These are phyloP conservation scores for Babesia microti DNA, from an alignment of 169 alveolate species.

Conservation along the genomic window DNA sequence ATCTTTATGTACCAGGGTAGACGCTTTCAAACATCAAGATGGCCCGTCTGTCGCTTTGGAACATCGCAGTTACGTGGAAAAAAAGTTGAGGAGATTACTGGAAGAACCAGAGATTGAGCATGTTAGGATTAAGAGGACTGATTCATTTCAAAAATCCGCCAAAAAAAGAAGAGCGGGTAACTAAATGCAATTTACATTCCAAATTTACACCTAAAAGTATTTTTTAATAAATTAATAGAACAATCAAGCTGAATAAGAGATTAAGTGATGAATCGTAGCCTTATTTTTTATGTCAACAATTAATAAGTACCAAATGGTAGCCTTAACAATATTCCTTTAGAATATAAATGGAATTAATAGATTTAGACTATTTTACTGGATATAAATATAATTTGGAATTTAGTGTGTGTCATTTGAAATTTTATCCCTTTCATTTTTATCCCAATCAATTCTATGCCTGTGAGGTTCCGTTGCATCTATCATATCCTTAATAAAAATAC, in stretches of 20 bases:
- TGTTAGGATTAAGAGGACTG: slow-evolving; percentile 1
- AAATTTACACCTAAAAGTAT: background rate
- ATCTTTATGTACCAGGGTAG: slow-evolving; percentile 96
- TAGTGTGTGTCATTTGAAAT: background rate
- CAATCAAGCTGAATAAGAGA: slow-evolving; percentile 1
- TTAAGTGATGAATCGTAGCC: slow-evolving; percentile 1
- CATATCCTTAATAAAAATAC: background rate
- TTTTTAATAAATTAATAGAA: background rate
- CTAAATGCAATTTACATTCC: background rate
- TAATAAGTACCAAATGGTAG: background rate
- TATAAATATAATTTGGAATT: background rate
- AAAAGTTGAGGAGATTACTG: slow-evolving; percentile 61
- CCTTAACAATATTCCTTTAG: background rate
- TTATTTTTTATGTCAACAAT: slow-evolving; percentile 8
- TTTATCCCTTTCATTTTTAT: background rate
- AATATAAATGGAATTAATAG: slow-evolving; percentile 1
- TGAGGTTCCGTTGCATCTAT: background rate
- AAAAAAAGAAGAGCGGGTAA: background rate
- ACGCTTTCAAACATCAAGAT: slow-evolving; percentile 87
- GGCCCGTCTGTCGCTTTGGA: slow-evolving; percentile 88
- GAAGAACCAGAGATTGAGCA: slow-evolving; percentile 35
- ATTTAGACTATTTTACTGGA: slow-evolving; percentile 1
- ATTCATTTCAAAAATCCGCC: background rate
- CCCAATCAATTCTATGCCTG: background rate
- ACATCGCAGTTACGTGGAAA: slow-evolving; percentile 80